phyloP scores from a whole-genome alignment of 805 yeast species.

The Candida silvatica region DNA sequence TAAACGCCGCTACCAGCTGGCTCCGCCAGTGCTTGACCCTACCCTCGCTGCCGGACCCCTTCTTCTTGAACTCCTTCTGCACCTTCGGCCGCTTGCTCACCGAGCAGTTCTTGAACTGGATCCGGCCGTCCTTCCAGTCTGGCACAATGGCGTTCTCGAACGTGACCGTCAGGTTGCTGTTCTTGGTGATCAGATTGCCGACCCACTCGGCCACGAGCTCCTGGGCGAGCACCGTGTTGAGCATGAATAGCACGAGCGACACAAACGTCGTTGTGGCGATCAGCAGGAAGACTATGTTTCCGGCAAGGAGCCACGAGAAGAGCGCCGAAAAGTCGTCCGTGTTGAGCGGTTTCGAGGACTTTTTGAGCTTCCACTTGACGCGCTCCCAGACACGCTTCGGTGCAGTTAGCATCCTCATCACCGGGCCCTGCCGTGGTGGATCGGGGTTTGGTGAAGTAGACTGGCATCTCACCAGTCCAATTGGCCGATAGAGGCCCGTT shows the following conservation, averaged over 20 bases:
- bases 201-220: constrained; percentile 75
- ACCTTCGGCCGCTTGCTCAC: constrained; percentile 72
- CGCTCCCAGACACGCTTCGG: no score
- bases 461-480: no score
- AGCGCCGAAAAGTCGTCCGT: constrained; percentile 90
- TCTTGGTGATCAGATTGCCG: constrained; percentile 78
- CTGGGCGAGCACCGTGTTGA: constrained; percentile 83
- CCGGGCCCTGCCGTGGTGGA: no score
- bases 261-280: constrained; percentile 91
- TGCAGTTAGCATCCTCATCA: no score
- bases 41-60: constrained; percentile 15
- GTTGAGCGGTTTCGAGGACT: constrained; percentile 75
- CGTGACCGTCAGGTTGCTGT: constrained; percentile 73
- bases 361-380: constrained; percentile 67
- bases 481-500: no score
- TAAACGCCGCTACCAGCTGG: no score
- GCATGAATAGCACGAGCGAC: constrained; percentile 64
- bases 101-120: constrained; percentile 75
- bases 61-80: constrained; percentile 24
- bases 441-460: no score
- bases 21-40: neutral
- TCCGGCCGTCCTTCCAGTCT: constrained; percentile 83
- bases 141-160: constrained; percentile 95
- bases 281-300: constrained; percentile 70
- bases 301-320: constrained; percentile 85